Percentiles rank a stretch among this genome's conserved stretches.
These are phyloP conservation scores for Cucumis hystrix DNA, from an alignment of 306 rosid genomes.

Conservation along the genomic window DNA sequence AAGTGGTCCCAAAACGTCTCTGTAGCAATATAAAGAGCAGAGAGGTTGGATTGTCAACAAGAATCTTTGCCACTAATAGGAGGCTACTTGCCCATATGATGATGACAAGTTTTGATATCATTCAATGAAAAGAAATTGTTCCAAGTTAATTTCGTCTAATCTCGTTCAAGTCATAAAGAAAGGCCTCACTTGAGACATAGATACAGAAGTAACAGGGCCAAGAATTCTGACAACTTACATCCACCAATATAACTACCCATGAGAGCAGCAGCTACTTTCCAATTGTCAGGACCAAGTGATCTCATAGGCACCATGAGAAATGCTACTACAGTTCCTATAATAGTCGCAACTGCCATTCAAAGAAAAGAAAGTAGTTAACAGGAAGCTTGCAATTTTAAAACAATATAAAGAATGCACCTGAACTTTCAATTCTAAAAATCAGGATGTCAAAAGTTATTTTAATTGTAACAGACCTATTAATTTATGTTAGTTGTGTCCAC, in stretches of 20 bases:
- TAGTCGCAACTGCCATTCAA: slow-evolving; percentile 24
- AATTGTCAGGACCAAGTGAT: slow-evolving; percentile 41
- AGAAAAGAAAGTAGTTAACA: background rate
- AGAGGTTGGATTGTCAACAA: background rate
- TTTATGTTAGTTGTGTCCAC: background rate
- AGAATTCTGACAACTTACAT: slow-evolving; percentile 22
- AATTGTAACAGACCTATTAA: background rate
- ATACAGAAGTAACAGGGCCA: background rate
- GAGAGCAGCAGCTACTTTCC: slow-evolving; percentile 43
- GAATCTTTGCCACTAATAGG: background rate
- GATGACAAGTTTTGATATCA: background rate
- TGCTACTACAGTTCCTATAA: slow-evolving; percentile 35
- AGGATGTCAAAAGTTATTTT: background rate
- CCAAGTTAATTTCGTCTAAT: background rate
- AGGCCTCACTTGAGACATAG: background rate
- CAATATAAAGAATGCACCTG: background rate
- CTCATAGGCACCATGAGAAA: slow-evolving; percentile 36
- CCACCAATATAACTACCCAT: slow-evolving; percentile 49
- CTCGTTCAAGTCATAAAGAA: background rate
- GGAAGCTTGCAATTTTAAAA: background rate
- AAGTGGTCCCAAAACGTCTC: slow-evolving; percentile 1
- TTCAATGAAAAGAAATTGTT: background rate
- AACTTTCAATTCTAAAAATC: background rate
- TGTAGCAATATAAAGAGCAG: background rate
- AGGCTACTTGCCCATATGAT: background rate